Evolutionary conservation across 306 rosid genomes (phyloP).

Genomic region (Pyrus pyrifolia): DNA sequence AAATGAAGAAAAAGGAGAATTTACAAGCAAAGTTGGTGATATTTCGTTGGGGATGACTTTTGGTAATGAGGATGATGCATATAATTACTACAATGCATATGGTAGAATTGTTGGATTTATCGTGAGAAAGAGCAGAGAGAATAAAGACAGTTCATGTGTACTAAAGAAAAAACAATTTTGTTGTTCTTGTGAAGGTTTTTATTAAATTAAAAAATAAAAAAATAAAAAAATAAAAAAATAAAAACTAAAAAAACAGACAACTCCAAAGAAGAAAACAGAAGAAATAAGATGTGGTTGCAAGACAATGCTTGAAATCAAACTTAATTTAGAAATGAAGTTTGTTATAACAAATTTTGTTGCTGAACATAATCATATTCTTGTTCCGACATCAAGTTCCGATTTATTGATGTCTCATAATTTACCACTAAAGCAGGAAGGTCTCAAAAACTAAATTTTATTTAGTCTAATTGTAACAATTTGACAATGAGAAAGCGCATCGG

Average conservation of each 20-base stretch:
- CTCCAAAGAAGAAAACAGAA: not conserved
- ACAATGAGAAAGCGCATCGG: not conserved
- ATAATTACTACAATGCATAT: not conserved
- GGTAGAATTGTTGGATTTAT: not conserved
- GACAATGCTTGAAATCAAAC: not conserved
- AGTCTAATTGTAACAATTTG: not conserved
- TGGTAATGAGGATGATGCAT: not conserved
- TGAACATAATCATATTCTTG: not conserved
- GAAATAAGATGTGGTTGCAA: not conserved
- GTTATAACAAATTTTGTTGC: not conserved
- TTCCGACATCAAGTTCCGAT: not conserved
- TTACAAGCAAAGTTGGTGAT: not conserved
- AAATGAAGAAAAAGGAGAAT: not conserved
- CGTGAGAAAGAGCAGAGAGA: not conserved
- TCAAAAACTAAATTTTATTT: too few species aligned
- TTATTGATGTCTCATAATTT: not conserved
- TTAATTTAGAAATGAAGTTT: not conserved
- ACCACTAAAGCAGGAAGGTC: not conserved
- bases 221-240: too few species aligned
- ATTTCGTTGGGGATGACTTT: not conserved
- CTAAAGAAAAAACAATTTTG: not conserved
- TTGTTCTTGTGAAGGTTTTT: constrained; percentile 1
- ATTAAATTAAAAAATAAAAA: too few species aligned
- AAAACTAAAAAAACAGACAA: not conserved
- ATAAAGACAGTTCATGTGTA: not conserved